phyloP scores from a whole-genome alignment of 176 grass and related monocot genomes.

The Eremochloa ophiuroides region DNA sequence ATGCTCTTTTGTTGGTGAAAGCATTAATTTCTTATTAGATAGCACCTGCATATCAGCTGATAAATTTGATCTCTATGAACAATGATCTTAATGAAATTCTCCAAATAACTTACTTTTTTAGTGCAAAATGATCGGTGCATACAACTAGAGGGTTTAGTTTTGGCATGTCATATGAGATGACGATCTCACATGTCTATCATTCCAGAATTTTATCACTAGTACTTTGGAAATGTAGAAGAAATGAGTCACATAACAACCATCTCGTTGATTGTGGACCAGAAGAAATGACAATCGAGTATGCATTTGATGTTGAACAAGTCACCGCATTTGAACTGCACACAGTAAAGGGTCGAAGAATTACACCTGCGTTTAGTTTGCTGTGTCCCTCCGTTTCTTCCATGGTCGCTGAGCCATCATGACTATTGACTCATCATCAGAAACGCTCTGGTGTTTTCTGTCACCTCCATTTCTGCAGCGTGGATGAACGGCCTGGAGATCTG shows the following conservation, averaged over 20 bases:
- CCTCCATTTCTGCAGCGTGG: conserved; percentile 59
- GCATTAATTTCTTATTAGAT: background rate
- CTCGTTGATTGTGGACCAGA: background rate
- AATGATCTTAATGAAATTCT: background rate
- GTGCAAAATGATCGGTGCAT: background rate
- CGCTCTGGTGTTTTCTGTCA: background rate
- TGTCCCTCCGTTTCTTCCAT: background rate
- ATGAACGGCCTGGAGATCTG: conserved; percentile 92
- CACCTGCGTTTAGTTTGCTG: background rate
- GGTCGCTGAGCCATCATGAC: background rate
- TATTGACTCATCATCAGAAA: background rate
- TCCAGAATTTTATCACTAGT: background rate
- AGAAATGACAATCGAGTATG: background rate
- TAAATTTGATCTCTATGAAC: background rate
- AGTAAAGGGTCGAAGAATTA: background rate
- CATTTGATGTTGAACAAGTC: background rate
- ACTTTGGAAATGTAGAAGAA: background rate
- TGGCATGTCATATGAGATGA: background rate
- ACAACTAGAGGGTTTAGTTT: background rate
- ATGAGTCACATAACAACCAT: background rate
- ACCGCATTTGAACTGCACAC: background rate
- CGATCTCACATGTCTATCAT: background rate
- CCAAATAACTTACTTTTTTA: background rate
- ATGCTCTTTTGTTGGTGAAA: background rate
- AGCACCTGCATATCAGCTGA: background rate